A percentile compares a stretch with the other conserved stretches of the same genome.
Evolutionary conservation across 805 yeast genomes (phyloP).

Genomic region (Saccharomyces mikatae): DNA sequence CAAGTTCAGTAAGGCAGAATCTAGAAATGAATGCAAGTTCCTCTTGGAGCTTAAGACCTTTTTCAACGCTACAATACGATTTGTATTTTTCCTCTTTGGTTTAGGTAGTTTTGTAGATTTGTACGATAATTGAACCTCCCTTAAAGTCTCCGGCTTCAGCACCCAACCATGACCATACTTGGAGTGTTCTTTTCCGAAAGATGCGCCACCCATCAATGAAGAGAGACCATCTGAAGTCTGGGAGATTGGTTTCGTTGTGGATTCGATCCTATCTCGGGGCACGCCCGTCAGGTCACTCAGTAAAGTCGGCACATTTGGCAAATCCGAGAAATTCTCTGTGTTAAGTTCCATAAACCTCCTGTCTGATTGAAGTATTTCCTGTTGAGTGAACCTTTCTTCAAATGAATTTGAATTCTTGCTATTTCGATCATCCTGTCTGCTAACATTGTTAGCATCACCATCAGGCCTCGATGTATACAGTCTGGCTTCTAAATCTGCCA

Average conservation of each 20-base stretch:
- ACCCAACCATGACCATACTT: background rate
- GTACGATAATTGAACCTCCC: conserved; percentile 19
- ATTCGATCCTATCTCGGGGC: conserved; percentile 25
- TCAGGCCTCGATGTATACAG: conserved; percentile 17
- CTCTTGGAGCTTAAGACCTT: conserved; percentile 26
- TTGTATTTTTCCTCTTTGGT: conserved; percentile 26
- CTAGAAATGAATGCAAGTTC: conserved; percentile 26
- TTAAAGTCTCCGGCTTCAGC: background rate
- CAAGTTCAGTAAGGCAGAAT: conserved; percentile 20
- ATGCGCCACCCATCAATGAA: background rate
- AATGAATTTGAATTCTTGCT: conserved; percentile 7
- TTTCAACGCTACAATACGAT: conserved; percentile 25
- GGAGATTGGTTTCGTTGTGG: conserved; percentile 7
- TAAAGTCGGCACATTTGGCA: conserved; percentile 24
- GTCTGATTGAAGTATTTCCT: conserved; percentile 26
- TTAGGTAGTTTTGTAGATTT: conserved; percentile 29
- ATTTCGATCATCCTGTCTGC: conserved; percentile 4
- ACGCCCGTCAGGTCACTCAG: conserved; percentile 26
- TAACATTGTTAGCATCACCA: conserved; percentile 1
- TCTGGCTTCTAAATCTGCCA: conserved; percentile 29
- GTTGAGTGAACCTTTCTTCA: conserved; percentile 21
- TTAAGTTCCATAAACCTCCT: conserved; percentile 29
- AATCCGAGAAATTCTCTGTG: conserved; percentile 24
- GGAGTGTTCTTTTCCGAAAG: background rate
- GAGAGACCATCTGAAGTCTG: conserved; percentile 2